Evolutionary conservation across 129 eudicot genomes (phyloP).

Genomic region (Centella asiatica): DNA sequence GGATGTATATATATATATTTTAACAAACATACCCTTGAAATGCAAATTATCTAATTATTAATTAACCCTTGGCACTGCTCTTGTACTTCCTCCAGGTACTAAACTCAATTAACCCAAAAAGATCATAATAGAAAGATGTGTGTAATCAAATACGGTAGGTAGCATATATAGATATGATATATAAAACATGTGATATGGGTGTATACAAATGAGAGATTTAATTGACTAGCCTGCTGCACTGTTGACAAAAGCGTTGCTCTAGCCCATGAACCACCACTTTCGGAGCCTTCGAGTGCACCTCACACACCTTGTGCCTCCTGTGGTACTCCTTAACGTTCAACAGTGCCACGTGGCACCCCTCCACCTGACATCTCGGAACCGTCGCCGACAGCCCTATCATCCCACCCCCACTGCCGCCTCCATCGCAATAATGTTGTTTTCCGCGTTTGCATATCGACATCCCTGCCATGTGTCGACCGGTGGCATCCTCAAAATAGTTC

Average conservation of each 20-base stretch:
- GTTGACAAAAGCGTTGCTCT: slow-evolving; percentile 71
- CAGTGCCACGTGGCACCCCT: slow-evolving; percentile 55
- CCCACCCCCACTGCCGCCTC: background rate
- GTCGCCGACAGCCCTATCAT: slow-evolving; percentile 1
- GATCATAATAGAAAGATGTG: no score
- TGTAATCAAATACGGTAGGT: no score
- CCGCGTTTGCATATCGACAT: slow-evolving; percentile 22
- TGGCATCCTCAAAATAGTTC: slow-evolving; percentile 40
- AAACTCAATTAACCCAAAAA: no score
- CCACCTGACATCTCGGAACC: slow-evolving; percentile 65
- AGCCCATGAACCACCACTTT: slow-evolving; percentile 53
- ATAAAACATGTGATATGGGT: no score
- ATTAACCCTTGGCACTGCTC: no score
- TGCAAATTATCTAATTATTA: no score
- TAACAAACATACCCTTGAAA: no score
- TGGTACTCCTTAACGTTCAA: slow-evolving; percentile 52
- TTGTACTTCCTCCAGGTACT: no score
- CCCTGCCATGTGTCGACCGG: slow-evolving; percentile 14
- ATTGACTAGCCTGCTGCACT: slow-evolving; percentile 54
- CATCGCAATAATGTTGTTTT: slow-evolving; percentile 1
- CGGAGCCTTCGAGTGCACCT: slow-evolving; percentile 61
- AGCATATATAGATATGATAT: background rate
- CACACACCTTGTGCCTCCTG: slow-evolving; percentile 67
- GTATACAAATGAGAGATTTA: no score
- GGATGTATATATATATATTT: no score